Evolutionary conservation across 2,329 filamentous ascomycete genomes (phyloP), one percentile per base, ranked within the genome.

Genomic region (Penicillium sp.): DNA sequence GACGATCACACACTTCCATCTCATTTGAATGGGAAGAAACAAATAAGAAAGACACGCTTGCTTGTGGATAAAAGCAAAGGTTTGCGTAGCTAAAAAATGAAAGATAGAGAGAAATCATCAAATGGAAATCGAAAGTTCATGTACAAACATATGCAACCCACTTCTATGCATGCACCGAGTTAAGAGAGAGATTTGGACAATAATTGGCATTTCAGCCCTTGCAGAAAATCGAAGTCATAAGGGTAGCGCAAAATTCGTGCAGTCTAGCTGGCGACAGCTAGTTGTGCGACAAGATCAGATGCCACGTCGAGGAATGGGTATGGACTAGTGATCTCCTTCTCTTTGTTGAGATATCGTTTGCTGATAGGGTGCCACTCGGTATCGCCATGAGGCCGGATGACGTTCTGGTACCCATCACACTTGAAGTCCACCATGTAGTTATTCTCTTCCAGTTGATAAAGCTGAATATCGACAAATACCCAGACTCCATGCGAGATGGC

Each of bases 371-470:
- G 67, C 76, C 58, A 80, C 59, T 61, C 80, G 2, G 61, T 57
- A 8, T 70, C 68, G 12, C 64, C 62, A 24, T 66, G 62, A 13
- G 59, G 74, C 43, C 85, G 74, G 56, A 85, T 82, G 42, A 91
- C 85, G 47, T 93, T 88, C 73, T 98, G 93, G 71, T 98, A 98
- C 18, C 93, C 93, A 11, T 93, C 90, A 67, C 91, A 97, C 67
- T 96, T 97, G 77, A 98, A 98, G 68, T 98, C 93, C 42, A 98
- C 93, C 53, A 98, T 84, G 69, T 91, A 97, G 56, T 93, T 91
- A 47, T 88, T 86, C 49, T 84, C 83, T 67, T 97, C 91, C 75
- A 97, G 90, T 64, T 90, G 86, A 70, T 96, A 96, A 44, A 96
- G 84, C 67, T 96, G 93, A 54, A 98, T 96, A 56, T 95, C 90